These are phyloP conservation scores for Cladosporium cucumerinum DNA, from an alignment of 2,329 filamentous ascomycete genomes.

Conservation along the genomic window DNA sequence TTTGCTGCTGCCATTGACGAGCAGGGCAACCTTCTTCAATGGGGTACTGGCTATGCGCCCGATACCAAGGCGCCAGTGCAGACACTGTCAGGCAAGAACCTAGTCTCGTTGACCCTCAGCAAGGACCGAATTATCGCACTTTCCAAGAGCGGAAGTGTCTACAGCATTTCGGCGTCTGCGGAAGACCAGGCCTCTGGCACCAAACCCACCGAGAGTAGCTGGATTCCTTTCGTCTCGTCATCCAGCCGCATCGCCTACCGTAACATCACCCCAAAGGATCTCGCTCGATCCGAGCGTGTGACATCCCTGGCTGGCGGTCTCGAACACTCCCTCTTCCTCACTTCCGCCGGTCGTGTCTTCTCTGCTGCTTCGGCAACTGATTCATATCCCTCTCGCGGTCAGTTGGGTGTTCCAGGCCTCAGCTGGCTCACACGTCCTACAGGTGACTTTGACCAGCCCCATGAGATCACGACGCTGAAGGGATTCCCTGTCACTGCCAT, in stretches of 20 bases:
- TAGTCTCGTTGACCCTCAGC: conserved; percentile 73
- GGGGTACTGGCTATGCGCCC: conserved; percentile 75
- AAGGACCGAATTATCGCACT: conserved; percentile 79
- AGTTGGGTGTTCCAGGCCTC: conserved; percentile 81
- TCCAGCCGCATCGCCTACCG: conserved; percentile 66
- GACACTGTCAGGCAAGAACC: conserved; percentile 78
- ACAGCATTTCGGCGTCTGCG: conserved; percentile 75
- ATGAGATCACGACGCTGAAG: conserved; percentile 70
- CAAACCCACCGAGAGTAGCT: conserved; percentile 63
- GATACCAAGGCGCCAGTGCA: conserved; percentile 60
- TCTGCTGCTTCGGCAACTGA: conserved; percentile 78
- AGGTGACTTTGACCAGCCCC: conserved; percentile 75
- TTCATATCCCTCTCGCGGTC: conserved; percentile 75
- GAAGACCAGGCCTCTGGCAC: conserved; percentile 64
- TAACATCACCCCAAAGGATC: conserved; percentile 60
- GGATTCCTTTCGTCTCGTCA: conserved; percentile 71
- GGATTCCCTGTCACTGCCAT: conserved; percentile 71
- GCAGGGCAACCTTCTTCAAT: conserved; percentile 84
- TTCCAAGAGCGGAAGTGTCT: conserved; percentile 70
- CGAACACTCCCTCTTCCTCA: conserved; percentile 83
- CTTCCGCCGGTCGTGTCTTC: conserved; percentile 80
- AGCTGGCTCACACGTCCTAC: conserved; percentile 73
- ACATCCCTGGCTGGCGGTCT: conserved; percentile 71
- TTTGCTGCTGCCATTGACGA: conserved; percentile 87
- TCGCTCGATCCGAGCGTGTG: conserved; percentile 69